Evolutionary conservation across 2,329 filamentous ascomycete genomes (phyloP), one percentile per base, ranked within the genome.

Genomic region (Sordariomycetes sp.): DNA sequence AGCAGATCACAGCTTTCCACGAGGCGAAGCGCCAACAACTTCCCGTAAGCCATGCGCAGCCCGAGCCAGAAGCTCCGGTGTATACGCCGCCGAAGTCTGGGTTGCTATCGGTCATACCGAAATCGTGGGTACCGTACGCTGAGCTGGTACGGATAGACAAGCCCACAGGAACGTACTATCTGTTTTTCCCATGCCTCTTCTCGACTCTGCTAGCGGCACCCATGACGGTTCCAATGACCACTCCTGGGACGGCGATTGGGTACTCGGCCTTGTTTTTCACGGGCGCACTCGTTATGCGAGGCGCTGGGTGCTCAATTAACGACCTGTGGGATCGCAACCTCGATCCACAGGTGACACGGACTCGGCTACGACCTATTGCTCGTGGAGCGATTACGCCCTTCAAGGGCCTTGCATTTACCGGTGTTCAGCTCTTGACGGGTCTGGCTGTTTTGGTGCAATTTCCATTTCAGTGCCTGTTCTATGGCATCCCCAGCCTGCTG

Each of bases 321-420:
- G 87, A 94, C 53, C 75, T 93, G 33, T 88, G 86, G 82, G 87
- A 94, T 57, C 76, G 85, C 35, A 83, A 92, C 46, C 77, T 94
- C 12, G 87, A 94, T 56, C 80, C 82, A 6, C 74, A 86, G 42
- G 86, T 94, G 11, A 60, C 72, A 2, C 74, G 87, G 31, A 93
- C 85, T 6, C 74, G 80, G 11, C 65, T 86, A 21, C 79, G 87
- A 12, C 87, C 87, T 4, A 82, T 94, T 40, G 86, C 87, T 1
- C 75, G 87, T 10, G 72, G 82, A 21, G 86, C 86, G 34, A 64
- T 94, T 33, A 79, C 75, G 3, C 82, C 84, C 0, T 70, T 75
- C 46, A 65, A 77, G n/a, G 86, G 76, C 3, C 57, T 92, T 4
- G 63, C 78, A 16, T 94, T 82, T 54, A 85, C 86, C 0, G 81